Conservation (phyloP, 345 rosid species). For the Pistacia vera region DNA sequence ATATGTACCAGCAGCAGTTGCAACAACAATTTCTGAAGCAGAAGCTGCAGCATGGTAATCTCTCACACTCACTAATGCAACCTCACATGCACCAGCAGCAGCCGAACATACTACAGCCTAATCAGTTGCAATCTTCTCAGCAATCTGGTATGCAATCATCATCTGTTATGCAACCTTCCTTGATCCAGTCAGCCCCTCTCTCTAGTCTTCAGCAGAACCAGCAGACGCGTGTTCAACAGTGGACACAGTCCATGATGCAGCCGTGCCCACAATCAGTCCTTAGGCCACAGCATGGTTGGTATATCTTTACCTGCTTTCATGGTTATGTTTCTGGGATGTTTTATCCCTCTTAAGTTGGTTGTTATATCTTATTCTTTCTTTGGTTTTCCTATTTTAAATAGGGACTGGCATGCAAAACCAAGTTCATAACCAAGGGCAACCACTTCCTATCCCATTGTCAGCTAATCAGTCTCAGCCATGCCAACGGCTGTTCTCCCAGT, state of each 20-base stretch:
- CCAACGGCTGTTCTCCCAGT: no score
- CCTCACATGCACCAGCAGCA: no score
- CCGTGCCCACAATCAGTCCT: constrained; percentile 63
- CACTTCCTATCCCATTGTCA: no score
- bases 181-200: constrained; percentile 55
- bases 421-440: no score
- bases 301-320: no score
- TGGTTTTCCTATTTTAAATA: no score
- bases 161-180: constrained; percentile 59
- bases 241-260: constrained; percentile 77
- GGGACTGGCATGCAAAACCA: no score
- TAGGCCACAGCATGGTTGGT: constrained; percentile 79
- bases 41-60: constrained; percentile 72
- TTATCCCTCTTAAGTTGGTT: no score
- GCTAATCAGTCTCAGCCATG: no score
- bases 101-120: constrained; percentile 60
- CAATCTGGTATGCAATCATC: constrained; percentile 73
- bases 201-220: constrained; percentile 74
- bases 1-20: constrained; percentile 59
- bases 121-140: constrained; percentile 77
- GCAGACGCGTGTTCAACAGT: constrained; percentile 68
- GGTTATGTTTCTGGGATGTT: no score
- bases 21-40: constrained; percentile 71
- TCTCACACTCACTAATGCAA: constrained; percentile 53
- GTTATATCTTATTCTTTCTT: no score